Evolutionary conservation across 805 yeast species (phyloP).

Genomic region (Wickerhamiella qilinensis): DNA sequence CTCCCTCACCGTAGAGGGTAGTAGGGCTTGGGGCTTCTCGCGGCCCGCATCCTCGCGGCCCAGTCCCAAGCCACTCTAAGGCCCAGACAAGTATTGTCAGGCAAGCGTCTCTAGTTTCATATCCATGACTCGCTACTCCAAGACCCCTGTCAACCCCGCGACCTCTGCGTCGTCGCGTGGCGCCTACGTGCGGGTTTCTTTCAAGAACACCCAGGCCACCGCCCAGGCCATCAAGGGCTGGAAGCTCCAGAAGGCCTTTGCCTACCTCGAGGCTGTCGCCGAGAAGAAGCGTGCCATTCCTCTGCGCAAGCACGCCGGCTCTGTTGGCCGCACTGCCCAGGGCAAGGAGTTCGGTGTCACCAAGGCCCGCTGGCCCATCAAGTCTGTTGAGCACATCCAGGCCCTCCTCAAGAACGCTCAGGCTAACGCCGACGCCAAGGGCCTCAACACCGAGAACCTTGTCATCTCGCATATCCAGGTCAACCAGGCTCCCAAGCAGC

Average conservation of each 20-base stretch:
- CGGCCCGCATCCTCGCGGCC: too few species aligned
- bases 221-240: conserved; percentile 98
- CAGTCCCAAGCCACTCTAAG: too few species aligned
- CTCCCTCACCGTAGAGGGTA: too few species aligned
- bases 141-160: conserved; percentile 98
- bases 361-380: conserved; percentile 99
- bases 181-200: conserved; percentile 96
- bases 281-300: conserved; percentile 99
- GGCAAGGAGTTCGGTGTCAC: conserved; percentile 99
- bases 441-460: conserved; percentile 85
- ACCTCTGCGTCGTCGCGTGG: conserved; percentile 99
- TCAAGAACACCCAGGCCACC: conserved; percentile 99
- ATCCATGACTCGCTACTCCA: conserved; percentile 97
- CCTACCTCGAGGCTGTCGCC: conserved; percentile 87
- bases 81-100: too few species aligned
- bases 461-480: conserved; percentile 97
- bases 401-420: conserved; percentile 95
- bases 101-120: neutral
- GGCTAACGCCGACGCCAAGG: conserved; percentile 98
- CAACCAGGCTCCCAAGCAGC: conserved; percentile 99
- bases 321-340: conserved; percentile 98
- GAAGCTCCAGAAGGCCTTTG: conserved; percentile 91
- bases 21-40: too few species aligned
- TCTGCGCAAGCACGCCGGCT: conserved; percentile 92
- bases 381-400: conserved; percentile 89